phyloP scores from a whole-genome alignment of 805 yeast genomes.

The Candida odintsovae region DNA sequence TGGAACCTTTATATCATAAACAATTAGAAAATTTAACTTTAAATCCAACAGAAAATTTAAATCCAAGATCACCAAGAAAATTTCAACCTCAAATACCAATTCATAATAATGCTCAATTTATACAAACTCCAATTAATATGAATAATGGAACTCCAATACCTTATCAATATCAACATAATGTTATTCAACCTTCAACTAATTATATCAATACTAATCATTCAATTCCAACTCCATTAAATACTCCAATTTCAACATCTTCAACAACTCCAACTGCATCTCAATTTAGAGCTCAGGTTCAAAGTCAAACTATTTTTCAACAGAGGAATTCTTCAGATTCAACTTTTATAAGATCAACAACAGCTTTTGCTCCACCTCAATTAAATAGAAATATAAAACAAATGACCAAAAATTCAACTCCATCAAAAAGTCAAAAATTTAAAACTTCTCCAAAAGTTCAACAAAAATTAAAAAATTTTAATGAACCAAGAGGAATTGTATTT shows the following conservation, averaged over 20 bases:
- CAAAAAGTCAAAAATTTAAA: background rate
- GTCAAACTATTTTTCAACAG: conserved; percentile 13
- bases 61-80: conserved; percentile 1
- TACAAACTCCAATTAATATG: background rate
- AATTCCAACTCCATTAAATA: background rate
- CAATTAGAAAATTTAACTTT: conserved; percentile 5
- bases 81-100: background rate
- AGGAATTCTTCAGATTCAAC: background rate
- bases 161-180: background rate
- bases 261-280: conserved; percentile 9
- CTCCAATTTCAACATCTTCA: conserved; percentile 5
- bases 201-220: background rate
- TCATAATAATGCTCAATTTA: background rate
- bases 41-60: conserved; percentile 6
- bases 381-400: background rate
- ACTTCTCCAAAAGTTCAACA: background rate
- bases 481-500: background rate
- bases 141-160: background rate
- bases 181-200: background rate
- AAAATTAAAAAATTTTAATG: background rate
- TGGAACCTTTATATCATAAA: conserved; percentile 2
- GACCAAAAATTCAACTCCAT: background rate
- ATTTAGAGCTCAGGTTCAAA: conserved; percentile 15
- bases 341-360: background rate
- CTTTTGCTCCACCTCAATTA: background rate